Evolutionary conservation across 371 early-diverging fungal species (phyloP).

Genomic region (Mucor lusitanicus): DNA sequence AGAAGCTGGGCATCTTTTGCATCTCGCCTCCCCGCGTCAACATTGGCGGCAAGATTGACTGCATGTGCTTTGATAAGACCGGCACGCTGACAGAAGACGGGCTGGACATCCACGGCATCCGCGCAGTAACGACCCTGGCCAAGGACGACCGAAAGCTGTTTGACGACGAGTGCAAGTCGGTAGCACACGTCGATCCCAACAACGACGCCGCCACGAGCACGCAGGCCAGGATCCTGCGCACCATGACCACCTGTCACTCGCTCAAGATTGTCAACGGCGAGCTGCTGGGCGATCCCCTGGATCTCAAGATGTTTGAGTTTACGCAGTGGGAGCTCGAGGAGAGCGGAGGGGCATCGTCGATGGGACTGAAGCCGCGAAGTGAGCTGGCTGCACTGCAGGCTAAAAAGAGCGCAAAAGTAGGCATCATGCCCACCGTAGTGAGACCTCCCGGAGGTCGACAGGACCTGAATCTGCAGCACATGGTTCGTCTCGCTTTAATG

Average conservation of each 20-base stretch:
- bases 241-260: conserved; percentile 96
- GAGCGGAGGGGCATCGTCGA: conserved; percentile 54
- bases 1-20: conserved; percentile 87
- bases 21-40: conserved; percentile 95
- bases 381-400: conserved; percentile 35
- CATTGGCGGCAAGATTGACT: conserved; percentile 94
- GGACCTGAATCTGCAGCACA: conserved; percentile 30
- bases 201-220: conserved; percentile 20
- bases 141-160: conserved; percentile 34
- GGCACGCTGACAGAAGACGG: conserved; percentile 99
- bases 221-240: conserved; percentile 56
- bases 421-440: conserved; percentile 82
- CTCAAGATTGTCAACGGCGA: conserved; percentile 90
- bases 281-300: conserved; percentile 97
- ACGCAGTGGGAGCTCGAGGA: conserved; percentile 93
- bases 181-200: conserved; percentile 28
- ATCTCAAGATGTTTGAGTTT: conserved; percentile 98
- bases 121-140: conserved; percentile 35
- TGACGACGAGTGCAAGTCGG: conserved; percentile 36
- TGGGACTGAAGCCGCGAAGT: conserved; percentile 39
- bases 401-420: conserved; percentile 48
- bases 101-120: conserved; percentile 94
- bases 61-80: conserved; percentile 99
- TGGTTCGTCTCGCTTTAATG: conserved; percentile 18
- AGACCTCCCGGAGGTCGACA: conserved; percentile 77